Base-by-base conservation (phyloP, 495 filamentous ascomycete species). In the Neurospora sp. region DNA sequence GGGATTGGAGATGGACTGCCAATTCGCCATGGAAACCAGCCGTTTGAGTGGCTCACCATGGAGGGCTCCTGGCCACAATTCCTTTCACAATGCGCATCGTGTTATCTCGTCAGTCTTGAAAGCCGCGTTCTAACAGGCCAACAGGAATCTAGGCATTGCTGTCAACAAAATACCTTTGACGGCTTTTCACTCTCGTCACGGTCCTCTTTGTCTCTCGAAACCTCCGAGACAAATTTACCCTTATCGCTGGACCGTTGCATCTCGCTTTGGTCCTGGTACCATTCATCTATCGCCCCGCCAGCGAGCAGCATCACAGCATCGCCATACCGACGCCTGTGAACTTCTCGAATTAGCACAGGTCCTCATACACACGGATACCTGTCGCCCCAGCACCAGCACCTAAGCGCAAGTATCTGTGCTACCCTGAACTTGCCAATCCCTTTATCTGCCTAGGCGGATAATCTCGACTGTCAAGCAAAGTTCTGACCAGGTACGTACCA, bases 211-310 rank as follows among this genome's bases (percentile, higher is more conserved):
- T 71, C 71, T 68, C 42, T 71, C 38, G 12, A 39, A 71, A 70
- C 72, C 40, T 74, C 71, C 45, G 42, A 75, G 75, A 76, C 73
- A 73, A 2, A 7, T 8, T 37, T 18, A 37, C 27, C 40, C 75
- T 77, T 75, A 75, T 75, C 75, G 75, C 71, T 61, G 27, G 53
- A 61, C 53, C 38, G 75, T 72, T 70, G 47, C 71, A 72, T 76
- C 65, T 70, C 39, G 44, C 44, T 68, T 73, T 74, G 45, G 69
- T 59, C 69, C 22, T 73, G 14, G 31, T 68, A 69, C 9, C 38
- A 35, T 41, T n/a, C 20, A 45, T 20, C 70, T 70, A 18, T 42
- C 7, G 59, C 72, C 72, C 69, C 72, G 72, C 72, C 42, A 41
- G 27, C 53, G 12, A 61, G 53, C 53, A 61, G 27, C 53, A 61